These are phyloP conservation scores for Pestalotiopsis sp. DNA, from an alignment of 2,329 filamentous ascomycete genomes.

Conservation along the genomic window DNA sequence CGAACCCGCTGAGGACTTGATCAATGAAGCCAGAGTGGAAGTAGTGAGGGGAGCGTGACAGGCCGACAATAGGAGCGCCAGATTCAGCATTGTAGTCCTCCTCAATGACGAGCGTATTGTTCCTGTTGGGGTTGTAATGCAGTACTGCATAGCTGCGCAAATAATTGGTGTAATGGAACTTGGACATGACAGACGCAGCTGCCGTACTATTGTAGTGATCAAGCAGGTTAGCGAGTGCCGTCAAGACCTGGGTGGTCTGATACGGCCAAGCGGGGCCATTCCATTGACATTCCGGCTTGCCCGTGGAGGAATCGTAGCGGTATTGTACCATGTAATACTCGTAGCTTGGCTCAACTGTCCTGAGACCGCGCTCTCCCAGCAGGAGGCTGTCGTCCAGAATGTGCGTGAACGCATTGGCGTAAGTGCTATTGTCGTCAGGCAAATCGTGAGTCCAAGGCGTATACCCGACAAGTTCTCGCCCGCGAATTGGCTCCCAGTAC, in stretches of 20 bases:
- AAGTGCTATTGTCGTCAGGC: conserved; percentile 39
- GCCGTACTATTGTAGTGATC: conserved; percentile 37
- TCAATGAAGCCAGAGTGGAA: conserved; percentile 48
- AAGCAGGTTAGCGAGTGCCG: conserved; percentile 43
- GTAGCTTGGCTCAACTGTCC: conserved; percentile 45
- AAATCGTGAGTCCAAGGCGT: conserved; percentile 46
- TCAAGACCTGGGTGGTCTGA: conserved; percentile 42
- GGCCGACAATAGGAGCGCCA: conserved; percentile 41
- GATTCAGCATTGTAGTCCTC: conserved; percentile 47
- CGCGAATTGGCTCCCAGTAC: conserved; percentile 43
- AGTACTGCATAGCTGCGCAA: conserved; percentile 41
- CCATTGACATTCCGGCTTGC: conserved; percentile 44
- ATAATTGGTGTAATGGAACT: conserved; percentile 37
- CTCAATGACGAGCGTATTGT: conserved; percentile 36
- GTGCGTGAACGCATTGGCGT: conserved; percentile 39
- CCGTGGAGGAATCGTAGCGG: conserved; percentile 35
- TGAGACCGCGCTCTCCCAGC: conserved; percentile 31
- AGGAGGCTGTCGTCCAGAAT: conserved; percentile 32
- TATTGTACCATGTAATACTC: conserved; percentile 48
- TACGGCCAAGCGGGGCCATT: conserved; percentile 48
- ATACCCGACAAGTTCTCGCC: conserved; percentile 44
- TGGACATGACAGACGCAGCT: conserved; percentile 24
- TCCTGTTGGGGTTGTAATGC: conserved; percentile 38
- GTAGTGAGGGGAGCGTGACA: conserved; percentile 45
- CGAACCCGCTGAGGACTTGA: conserved; percentile 41